Base-by-base conservation (phyloP, 768 basidiomycete genomes). In the Pisolithus sp. region DNA sequence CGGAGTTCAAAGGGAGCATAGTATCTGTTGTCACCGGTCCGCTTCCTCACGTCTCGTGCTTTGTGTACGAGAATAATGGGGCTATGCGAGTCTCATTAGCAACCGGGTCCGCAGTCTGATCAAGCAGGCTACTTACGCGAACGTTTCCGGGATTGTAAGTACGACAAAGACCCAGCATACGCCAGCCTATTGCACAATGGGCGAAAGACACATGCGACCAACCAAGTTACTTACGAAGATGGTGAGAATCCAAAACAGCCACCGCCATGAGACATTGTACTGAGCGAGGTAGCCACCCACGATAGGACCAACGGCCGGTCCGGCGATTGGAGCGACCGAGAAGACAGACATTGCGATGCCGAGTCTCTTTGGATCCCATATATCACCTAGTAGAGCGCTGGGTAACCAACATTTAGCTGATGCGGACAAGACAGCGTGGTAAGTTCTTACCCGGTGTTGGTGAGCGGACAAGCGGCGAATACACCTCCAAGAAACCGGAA, bases 401-500 rank as follows among this genome's bases (percentile, higher is more conserved):
- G 47, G 13, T 12, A 34, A n/a, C 53, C 12, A 34, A n/a, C 42
- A 36, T 42, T 47, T 17, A 47, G 31, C 9, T 8, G 50, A 31
- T 45, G 24, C n/a, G 13, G 3, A 51, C 10, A 17, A 4, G 12
- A 24, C 26, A 13, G 18, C 17, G 20, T 7, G 20, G 17, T 18
- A 65, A 15, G 34, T 13, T 4, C 71, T 10, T 59, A 83, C 81
- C 83, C 86, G 51, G 80, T 77, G 67, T 86, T 86, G 6, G 85
- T 78, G 42, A 87, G 59, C 1, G 86, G 87, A 26, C 81, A 76
- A 17, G 83, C 77, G 18, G 86, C 85, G 57, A 86, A 88, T 2
- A 72, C 70, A 12, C 88, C 87, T 2, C 80, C 78, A n/a, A 89
- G 62, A 62, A 89, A 84, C 20, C 89, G 78, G 57, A 86, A 80